phyloP scores from a whole-genome alignment of 805 yeast genomes.

The Ogataea trehaloabstinens region DNA sequence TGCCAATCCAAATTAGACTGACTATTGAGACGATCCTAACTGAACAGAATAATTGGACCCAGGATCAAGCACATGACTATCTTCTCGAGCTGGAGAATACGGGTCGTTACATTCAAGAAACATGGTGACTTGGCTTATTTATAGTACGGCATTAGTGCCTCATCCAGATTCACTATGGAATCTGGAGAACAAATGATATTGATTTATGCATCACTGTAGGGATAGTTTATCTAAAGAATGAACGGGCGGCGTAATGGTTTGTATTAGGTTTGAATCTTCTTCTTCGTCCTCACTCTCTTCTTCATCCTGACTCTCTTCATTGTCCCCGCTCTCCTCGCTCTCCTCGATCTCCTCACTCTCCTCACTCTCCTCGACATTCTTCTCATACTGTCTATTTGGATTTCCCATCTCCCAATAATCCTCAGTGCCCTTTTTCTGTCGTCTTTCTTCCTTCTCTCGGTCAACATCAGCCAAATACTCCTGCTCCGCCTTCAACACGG shows the following conservation, averaged over 20 bases:
- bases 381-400: conserved; percentile 49
- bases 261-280: no score
- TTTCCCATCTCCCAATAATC: conserved; percentile 82
- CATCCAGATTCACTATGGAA: neutral
- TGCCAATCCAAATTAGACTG: conserved; percentile 82
- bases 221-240: no score
- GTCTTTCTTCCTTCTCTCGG: conserved; percentile 60
- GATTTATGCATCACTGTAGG: no score
- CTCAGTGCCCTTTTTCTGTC: conserved; percentile 46
- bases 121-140: conserved; percentile 54
- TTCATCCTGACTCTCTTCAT: conserved; percentile 11
- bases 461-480: conserved; percentile 71
- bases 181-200: neutral
- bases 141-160: neutral
- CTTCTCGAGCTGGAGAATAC: conserved; percentile 58
- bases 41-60: conserved; percentile 40
- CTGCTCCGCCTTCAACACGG: conserved; percentile 69
- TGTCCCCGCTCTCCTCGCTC: conserved; percentile 24
- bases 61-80: conserved; percentile 48
- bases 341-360: conserved; percentile 26
- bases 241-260: no score
- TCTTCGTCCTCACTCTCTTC: conserved; percentile 15
- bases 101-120: conserved; percentile 78
- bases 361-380: conserved; percentile 20
- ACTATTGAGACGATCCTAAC: conserved; percentile 66